Conservation (phyloP, 495 filamentous ascomycete genomes). For the Xylaria venustula region DNA sequence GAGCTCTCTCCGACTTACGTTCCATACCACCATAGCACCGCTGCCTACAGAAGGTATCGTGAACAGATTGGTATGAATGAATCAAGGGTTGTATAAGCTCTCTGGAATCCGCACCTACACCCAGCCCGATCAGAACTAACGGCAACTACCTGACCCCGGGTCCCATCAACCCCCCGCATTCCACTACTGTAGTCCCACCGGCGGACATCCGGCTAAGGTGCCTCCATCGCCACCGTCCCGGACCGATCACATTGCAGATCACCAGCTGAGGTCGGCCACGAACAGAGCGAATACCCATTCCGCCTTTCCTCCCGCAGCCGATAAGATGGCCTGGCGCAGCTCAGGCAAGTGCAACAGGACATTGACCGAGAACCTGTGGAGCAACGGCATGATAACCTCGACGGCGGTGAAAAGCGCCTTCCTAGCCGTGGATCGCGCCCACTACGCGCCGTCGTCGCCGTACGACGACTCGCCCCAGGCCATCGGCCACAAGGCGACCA, state of each 20-base stretch:
- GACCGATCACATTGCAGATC: background rate
- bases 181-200: background rate
- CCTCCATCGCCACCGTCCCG: background rate
- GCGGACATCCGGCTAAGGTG: background rate
- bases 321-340: conserved; percentile 88
- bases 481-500: conserved; percentile 87
- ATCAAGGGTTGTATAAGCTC: no score
- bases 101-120: no score
- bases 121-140: no score
- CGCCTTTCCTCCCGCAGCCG: no score
- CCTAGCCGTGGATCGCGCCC: conserved; percentile 79
- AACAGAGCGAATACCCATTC: background rate
- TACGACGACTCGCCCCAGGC: conserved; percentile 90
- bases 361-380: conserved; percentile 75
- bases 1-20: no score
- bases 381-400: conserved; percentile 67
- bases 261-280: background rate
- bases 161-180: background rate
- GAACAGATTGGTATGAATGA: no score
- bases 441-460: conserved; percentile 67
- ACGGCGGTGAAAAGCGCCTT: conserved; percentile 75
- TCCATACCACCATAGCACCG: no score
- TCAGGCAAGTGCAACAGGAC: conserved; percentile 74
- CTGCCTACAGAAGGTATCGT: no score
- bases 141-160: background rate